Base-by-base conservation (phyloP, 345 rosid species). In the Linum tenue region DNA sequence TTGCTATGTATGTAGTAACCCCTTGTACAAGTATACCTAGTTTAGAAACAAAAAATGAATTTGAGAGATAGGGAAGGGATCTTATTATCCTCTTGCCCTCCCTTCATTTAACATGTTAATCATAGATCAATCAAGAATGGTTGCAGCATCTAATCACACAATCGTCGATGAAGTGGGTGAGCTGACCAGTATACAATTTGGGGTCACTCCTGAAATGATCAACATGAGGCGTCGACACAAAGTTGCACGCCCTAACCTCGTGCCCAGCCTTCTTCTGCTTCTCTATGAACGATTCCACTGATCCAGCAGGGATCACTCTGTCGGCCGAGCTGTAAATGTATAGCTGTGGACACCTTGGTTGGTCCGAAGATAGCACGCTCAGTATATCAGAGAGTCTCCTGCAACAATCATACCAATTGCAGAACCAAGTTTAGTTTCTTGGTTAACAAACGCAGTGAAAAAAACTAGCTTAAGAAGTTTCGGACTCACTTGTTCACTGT, bases 161-260 rank as follows among this genome's bases (percentile, higher is more conserved):
- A 69, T 88, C 89, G 51, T 88, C 89, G 77, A 95, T 70, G 69
- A 95, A 95, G 75, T 80, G 84, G 79, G 74, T 84, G 51, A 95
- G 96, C 80, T 91, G 86, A 55, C 78, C 69, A 0, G 90, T 77
- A 67, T 91, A 95, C 4, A 79, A 82, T 67, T 87, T 76, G 1
- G 99, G 99, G 76, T 95, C 95, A 76, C 83, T 91, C 70, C 99
- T 79, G 68, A 87, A 95, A 77, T 95, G 99, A 78, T 95, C 99
- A 0, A 95, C 97, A 43, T 95, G 99, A 7, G 99, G 99, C 7
- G 99, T 86, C 7, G 91, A 84, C 66, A 91, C 83, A 77, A 95
- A 95, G 82, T 95, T 85, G 83, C 99, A 91, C 15, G 95, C 85
- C 71, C 82, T 77, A 70, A 94, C 99, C 80, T 84, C 82, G 1